phyloP scores from a whole-genome alignment of 192 early-diverging fungal species.

The Thamnidium elegans region DNA sequence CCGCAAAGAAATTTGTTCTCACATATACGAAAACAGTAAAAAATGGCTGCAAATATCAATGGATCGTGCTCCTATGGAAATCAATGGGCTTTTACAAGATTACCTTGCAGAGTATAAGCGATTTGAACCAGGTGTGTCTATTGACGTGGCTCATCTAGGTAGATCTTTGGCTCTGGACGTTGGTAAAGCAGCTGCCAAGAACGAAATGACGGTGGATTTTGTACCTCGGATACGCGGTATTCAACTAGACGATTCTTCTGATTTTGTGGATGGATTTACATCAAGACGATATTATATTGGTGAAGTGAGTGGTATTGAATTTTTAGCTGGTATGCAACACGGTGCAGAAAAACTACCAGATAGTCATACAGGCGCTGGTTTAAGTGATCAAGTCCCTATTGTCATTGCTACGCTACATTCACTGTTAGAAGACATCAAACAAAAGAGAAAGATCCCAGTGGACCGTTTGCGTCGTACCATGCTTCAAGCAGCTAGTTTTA shows the following conservation, averaged over 20 bases:
- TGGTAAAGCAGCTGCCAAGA: slow-evolving; percentile 37
- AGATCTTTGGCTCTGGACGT: slow-evolving; percentile 67
- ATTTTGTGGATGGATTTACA: slow-evolving; percentile 53
- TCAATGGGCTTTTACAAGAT: slow-evolving; percentile 63
- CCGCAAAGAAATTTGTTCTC: slow-evolving; percentile 62
- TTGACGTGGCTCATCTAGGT: slow-evolving; percentile 59
- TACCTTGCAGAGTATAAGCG: slow-evolving; percentile 65
- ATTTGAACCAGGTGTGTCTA: slow-evolving; percentile 48
- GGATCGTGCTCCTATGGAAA: slow-evolving; percentile 66
- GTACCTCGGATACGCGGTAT: slow-evolving; percentile 37
- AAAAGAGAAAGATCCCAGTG: slow-evolving; percentile 38
- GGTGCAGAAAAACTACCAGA: slow-evolving; percentile 7
- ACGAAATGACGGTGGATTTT: slow-evolving; percentile 18
- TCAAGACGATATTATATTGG: slow-evolving; percentile 47
- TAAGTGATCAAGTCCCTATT: slow-evolving; percentile 32
- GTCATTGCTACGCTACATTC: slow-evolving; percentile 33
- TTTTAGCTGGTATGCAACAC: slow-evolving; percentile 10
- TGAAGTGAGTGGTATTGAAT: slow-evolving; percentile 40
- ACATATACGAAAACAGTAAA: slow-evolving; percentile 57
- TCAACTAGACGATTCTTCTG: slow-evolving; percentile 48
- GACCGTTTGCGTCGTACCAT: slow-evolving; percentile 48
- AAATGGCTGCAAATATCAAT: slow-evolving; percentile 68
- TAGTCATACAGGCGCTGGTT: slow-evolving; percentile 13
- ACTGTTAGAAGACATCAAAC: slow-evolving; percentile 38
- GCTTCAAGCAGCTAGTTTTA: slow-evolving; percentile 50